These are phyloP conservation scores for Coelastrella sp. DNA, from an alignment of 139 green algal species.

Conservation along the genomic window DNA sequence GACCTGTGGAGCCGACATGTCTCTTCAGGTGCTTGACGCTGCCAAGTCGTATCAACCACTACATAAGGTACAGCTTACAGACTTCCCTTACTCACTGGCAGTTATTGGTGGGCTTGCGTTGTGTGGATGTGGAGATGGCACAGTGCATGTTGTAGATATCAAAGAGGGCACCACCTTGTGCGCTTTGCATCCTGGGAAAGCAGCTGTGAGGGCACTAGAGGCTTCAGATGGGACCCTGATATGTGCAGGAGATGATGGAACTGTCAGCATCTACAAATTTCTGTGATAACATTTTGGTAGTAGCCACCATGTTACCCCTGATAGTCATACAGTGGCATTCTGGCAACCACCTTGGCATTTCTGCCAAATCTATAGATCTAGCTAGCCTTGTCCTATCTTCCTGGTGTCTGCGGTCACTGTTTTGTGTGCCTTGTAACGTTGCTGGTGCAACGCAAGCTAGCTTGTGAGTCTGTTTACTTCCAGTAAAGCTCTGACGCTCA, in stretches of 20 bases:
- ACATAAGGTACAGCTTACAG: conserved; percentile 52
- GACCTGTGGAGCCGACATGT: conserved; percentile 74
- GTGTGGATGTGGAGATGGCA: conserved; percentile 74
- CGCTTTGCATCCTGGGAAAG: conserved; percentile 50
- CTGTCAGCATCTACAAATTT: conserved; percentile 55
- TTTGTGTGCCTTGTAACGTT: too few species aligned
- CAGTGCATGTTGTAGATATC: conserved; percentile 66
- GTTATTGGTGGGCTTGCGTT: conserved; percentile 60
- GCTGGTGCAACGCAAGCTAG: too few species aligned
- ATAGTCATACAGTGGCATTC: too few species aligned
- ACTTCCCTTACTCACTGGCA: conserved; percentile 81
- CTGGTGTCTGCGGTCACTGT: too few species aligned
- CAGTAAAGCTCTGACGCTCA: too few species aligned
- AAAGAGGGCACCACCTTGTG: conserved; percentile 48
- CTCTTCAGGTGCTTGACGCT: conserved; percentile 67
- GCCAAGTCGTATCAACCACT: conserved; percentile 52
- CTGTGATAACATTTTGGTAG: too few species aligned
- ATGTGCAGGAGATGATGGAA: conserved; percentile 63
- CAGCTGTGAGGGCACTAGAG: conserved; percentile 60
- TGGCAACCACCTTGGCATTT: too few species aligned
- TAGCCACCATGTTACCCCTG: too few species aligned
- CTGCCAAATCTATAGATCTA: too few species aligned
- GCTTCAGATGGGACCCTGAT: conserved; percentile 42
- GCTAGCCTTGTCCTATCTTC: too few species aligned
- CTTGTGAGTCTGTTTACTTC: too few species aligned